A percentile compares a stretch with the other conserved stretches of the same genome.
Conservation (phyloP, 140 eudicot genomes). For the Ambrosia hybrid region DNA sequence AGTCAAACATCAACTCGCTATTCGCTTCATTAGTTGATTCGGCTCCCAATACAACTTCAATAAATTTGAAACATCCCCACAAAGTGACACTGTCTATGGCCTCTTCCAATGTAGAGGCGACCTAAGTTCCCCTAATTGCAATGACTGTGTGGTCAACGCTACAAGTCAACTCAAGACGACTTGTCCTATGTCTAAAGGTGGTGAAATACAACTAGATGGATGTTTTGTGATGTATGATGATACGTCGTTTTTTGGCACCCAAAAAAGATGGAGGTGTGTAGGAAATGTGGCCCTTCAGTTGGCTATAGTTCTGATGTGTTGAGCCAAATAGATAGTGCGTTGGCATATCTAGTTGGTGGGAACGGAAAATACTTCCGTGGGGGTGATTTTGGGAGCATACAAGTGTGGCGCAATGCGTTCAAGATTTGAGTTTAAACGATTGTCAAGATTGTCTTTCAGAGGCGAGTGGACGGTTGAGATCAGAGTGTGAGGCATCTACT, state of each 20-base stretch:
- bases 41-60: slow-evolving; percentile 48
- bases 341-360: slow-evolving; percentile 41
- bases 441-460: slow-evolving; percentile 71
- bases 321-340: slow-evolving; percentile 36
- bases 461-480: slow-evolving; percentile 56
- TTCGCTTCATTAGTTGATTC: slow-evolving; percentile 52
- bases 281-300: slow-evolving; percentile 52
- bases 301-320: slow-evolving; percentile 34
- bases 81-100: slow-evolving; percentile 46
- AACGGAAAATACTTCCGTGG: slow-evolving; percentile 45
- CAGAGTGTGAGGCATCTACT: slow-evolving; percentile 51
- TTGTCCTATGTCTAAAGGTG: slow-evolving; percentile 47
- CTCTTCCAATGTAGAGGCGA: slow-evolving; percentile 67
- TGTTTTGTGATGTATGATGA: slow-evolving; percentile 61
- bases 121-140: slow-evolving; percentile 40
- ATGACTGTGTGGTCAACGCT: slow-evolving; percentile 43
- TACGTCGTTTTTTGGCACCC: slow-evolving; percentile 47
- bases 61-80: slow-evolving; percentile 38
- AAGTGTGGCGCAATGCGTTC: slow-evolving; percentile 60
- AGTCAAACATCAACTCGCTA: slow-evolving; percentile 44
- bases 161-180: slow-evolving; percentile 44
- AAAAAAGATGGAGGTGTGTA: slow-evolving; percentile 48
- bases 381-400: slow-evolving; percentile 55
- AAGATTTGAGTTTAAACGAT: slow-evolving; percentile 55
- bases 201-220: slow-evolving; percentile 56